These are phyloP conservation scores for Amanita jacksonii DNA, from an alignment of 768 basidiomycete species.

Conservation along the genomic window DNA sequence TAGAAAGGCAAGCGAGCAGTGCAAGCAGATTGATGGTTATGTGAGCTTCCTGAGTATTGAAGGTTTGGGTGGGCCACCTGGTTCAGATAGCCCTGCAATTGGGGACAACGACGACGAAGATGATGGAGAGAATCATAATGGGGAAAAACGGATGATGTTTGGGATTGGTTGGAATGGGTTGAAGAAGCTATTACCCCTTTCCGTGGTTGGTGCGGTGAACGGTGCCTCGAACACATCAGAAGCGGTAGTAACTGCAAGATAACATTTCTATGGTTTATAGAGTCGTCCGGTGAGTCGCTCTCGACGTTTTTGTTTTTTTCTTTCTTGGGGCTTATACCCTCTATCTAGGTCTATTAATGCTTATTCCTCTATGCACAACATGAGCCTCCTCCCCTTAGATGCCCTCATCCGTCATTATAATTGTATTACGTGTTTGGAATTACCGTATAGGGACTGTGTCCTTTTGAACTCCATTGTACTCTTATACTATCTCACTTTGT, in stretches of 20 bases:
- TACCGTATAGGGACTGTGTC: too few species aligned
- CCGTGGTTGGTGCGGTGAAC: not conserved
- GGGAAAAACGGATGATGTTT: slow-evolving; percentile 9
- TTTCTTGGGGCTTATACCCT: not conserved
- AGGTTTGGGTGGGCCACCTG: slow-evolving; percentile 17
- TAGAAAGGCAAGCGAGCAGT: slow-evolving; percentile 15
- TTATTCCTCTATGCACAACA: too few species aligned
- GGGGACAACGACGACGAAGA: slow-evolving; percentile 11
- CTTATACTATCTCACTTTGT: too few species aligned
- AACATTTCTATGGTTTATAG: too few species aligned
- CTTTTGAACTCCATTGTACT: too few species aligned
- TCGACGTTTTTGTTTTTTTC: slow-evolving; percentile 26
- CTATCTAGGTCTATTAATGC: too few species aligned
- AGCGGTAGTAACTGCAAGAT: too few species aligned
- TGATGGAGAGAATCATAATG: slow-evolving; percentile 9
- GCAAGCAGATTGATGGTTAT: slow-evolving; percentile 17
- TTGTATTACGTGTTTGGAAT: too few species aligned
- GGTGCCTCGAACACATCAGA: too few species aligned
- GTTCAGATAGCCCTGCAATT: slow-evolving; percentile 8
- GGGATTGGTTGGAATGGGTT: slow-evolving; percentile 12
- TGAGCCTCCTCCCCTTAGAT: too few species aligned
- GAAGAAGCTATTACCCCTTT: slow-evolving; percentile 12
- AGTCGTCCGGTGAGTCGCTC: too few species aligned
- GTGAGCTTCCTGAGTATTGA: slow-evolving; percentile 17
- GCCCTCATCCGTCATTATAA: too few species aligned